phyloP scores from a whole-genome alignment of 2,329 filamentous ascomycete genomes.

The Magnaporthiopsis rhizophila region DNA sequence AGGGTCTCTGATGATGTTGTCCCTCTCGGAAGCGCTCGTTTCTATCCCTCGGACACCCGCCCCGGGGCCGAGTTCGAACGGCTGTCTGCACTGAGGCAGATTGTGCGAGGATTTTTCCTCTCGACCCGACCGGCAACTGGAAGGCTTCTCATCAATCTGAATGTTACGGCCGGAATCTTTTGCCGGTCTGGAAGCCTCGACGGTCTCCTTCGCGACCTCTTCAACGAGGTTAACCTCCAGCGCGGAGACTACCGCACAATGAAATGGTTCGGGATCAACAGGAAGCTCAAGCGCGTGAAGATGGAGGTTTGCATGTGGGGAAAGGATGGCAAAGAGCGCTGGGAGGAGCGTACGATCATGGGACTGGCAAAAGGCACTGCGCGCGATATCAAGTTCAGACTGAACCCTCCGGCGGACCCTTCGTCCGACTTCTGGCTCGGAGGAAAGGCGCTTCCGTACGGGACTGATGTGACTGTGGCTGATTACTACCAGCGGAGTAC shows the following conservation, averaged over 20 bases:
- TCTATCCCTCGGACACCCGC: conserved; percentile 33
- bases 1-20: conserved; percentile 28
- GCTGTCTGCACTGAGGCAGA: conserved; percentile 20
- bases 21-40: conserved; percentile 39
- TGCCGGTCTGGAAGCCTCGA: conserved; percentile 28
- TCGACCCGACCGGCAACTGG: conserved; percentile 46
- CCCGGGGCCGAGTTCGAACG: conserved; percentile 17
- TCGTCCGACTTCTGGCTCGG: conserved; percentile 25
- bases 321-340: conserved; percentile 20
- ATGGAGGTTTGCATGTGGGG: conserved; percentile 16
- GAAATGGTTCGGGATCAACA: not conserved
- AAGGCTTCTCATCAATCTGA: conserved; percentile 45
- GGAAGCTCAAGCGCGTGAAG: not conserved
- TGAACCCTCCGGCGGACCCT: conserved; percentile 10
- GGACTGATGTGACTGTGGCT: conserved; percentile 26
- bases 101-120: conserved; percentile 47
- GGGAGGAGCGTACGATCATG: conserved; percentile 20
- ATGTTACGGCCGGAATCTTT: conserved; percentile 47
- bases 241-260: not conserved
- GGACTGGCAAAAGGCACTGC: conserved; percentile 18
- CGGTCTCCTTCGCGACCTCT: not conserved
- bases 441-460: conserved; percentile 18
- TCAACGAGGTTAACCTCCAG: not conserved
- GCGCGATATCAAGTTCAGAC: conserved; percentile 5
- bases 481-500: conserved; percentile 38